Conservation (phyloP, 345 rosid species). For the Carallia brachiata region DNA sequence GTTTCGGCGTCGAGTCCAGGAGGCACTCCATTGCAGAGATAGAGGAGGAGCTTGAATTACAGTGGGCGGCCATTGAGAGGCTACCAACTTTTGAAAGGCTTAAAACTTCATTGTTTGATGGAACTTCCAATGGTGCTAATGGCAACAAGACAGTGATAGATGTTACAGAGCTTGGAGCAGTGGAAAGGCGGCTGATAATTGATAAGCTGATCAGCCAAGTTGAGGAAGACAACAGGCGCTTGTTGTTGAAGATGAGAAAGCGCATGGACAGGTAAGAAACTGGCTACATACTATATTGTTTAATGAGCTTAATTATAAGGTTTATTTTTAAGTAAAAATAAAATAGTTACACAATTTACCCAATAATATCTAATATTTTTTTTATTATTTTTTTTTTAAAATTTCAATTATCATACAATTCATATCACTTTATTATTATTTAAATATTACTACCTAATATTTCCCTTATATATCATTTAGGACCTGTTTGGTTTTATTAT, state of each 20-base stretch:
- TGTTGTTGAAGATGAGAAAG: constrained; percentile 35
- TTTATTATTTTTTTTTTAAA: too few species aligned
- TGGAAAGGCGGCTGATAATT: constrained; percentile 35
- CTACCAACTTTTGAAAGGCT: constrained; percentile 31
- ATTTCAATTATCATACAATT: too few species aligned
- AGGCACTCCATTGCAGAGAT: constrained; percentile 5
- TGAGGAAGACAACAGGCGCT: constrained; percentile 40
- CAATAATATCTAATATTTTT: too few species aligned
- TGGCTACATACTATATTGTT: too few species aligned
- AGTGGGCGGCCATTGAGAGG: constrained; percentile 50
- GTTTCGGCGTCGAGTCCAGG: background rate
- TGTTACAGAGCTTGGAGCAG: constrained; percentile 34
- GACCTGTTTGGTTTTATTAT: too few species aligned
- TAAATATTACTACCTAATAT: too few species aligned
- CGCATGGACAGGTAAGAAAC: constrained; percentile 38
- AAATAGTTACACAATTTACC: too few species aligned
- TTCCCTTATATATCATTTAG: too few species aligned
- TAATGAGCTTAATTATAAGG: too few species aligned
- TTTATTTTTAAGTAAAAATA: too few species aligned
- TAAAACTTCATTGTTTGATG: constrained; percentile 26
- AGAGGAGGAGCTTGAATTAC: constrained; percentile 33
- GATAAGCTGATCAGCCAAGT: constrained; percentile 36
- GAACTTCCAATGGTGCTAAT: background rate
- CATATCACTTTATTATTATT: too few species aligned
- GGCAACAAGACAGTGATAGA: constrained; percentile 25